A percentile compares a stretch with the other conserved stretches of the same genome.
These are phyloP conservation scores for Neoascochyta sp. DNA, from an alignment of 2,329 filamentous ascomycete species.

Conservation along the genomic window DNA sequence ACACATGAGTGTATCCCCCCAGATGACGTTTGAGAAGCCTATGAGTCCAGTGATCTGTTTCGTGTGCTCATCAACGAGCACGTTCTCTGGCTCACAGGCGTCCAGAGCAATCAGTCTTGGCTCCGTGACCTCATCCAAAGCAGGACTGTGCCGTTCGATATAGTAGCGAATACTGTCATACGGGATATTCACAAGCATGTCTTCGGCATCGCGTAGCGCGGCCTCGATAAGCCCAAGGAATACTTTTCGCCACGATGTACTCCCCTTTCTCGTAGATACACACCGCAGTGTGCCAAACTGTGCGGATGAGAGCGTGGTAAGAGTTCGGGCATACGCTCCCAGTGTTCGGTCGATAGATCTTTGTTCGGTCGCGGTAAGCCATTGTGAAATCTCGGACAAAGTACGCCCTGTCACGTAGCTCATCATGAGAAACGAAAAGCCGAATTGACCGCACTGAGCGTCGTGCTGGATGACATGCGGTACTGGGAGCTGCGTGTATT, in stretches of 20 bases:
- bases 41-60: conserved; percentile 50
- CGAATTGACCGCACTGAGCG: conserved; percentile 21
- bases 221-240: conserved; percentile 53
- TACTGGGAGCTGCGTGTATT: conserved; percentile 36
- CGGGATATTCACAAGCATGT: conserved; percentile 55
- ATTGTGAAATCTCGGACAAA: conserved; percentile 28
- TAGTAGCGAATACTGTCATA: conserved; percentile 54
- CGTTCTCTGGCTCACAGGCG: conserved; percentile 48
- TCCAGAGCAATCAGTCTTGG: conserved; percentile 52
- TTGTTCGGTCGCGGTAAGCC: conserved; percentile 36
- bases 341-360: conserved; percentile 40
- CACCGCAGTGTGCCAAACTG: conserved; percentile 51
- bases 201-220: conserved; percentile 55
- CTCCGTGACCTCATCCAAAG: conserved; percentile 50
- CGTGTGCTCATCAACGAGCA: conserved; percentile 50
- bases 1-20: conserved; percentile 56
- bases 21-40: conserved; percentile 53
- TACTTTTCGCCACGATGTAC: conserved; percentile 51
- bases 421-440: conserved; percentile 34
- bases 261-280: conserved; percentile 46
- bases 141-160: conserved; percentile 42
- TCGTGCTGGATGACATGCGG: conserved; percentile 42
- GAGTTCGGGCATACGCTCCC: conserved; percentile 40
- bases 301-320: conserved; percentile 46
- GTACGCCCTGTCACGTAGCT: conserved; percentile 32